A percentile compares a stretch with the other conserved stretches of the same genome.
Conservation (phyloP, 164 flowering plant genomes). For the Vitis cinerea region DNA sequence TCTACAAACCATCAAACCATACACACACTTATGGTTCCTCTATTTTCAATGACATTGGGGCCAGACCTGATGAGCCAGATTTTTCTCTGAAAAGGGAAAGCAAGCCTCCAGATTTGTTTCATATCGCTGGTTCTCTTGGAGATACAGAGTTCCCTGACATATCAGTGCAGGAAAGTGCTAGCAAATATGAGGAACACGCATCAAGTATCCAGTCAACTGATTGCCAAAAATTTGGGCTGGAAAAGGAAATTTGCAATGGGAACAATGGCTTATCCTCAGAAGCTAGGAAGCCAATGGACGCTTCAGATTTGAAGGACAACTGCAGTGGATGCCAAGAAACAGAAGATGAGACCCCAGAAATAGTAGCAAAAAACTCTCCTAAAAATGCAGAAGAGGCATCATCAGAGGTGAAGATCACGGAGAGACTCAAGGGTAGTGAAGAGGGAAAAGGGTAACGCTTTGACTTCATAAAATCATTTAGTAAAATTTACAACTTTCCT, state of each 20-base stretch:
- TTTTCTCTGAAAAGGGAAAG: constrained; percentile 15
- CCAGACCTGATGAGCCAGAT: constrained; percentile 18
- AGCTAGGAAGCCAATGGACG: constrained; percentile 15
- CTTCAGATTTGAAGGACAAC: constrained; percentile 17
- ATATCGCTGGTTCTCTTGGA: constrained; percentile 16
- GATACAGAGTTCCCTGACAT: constrained; percentile 15
- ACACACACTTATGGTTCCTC: constrained; percentile 17
- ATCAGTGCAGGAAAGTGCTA: constrained; percentile 15
- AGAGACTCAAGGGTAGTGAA: constrained; percentile 12
- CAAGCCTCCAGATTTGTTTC: constrained; percentile 17
- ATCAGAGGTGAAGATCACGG: constrained; percentile 20
- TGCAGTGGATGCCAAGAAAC: constrained; percentile 18
- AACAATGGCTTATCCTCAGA: constrained; percentile 18
- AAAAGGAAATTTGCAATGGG: constrained; percentile 26
- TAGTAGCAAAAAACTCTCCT: constrained; percentile 11
- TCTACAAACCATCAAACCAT: constrained; percentile 21
- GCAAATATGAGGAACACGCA: constrained; percentile 18
- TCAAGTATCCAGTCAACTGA: constrained; percentile 16
- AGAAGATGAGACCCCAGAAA: constrained; percentile 18
- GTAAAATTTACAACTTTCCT: background rate
- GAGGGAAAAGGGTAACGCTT: constrained; percentile 21
- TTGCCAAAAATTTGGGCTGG: constrained; percentile 10
- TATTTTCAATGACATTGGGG: constrained; percentile 14
- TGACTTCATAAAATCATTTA: no score
- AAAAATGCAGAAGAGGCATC: constrained; percentile 31